Conservation (phyloP, 2,329 filamentous ascomycete genomes). For the Penicillium sp. region DNA sequence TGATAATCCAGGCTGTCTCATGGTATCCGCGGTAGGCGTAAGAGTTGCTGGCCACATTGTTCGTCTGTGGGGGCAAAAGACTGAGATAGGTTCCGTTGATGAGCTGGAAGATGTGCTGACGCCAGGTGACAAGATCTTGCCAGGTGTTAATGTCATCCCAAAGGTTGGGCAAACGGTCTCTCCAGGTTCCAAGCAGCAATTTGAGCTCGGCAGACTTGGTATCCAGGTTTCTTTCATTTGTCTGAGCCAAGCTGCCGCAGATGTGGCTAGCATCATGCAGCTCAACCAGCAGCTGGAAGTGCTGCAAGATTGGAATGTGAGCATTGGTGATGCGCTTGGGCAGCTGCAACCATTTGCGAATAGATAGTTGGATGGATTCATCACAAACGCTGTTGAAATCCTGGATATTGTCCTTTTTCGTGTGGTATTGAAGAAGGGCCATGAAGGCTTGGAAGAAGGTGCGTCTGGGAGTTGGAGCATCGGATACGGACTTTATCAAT, state of each 20-base stretch:
- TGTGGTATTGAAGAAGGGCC: constrained; percentile 89
- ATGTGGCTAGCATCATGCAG: constrained; percentile 97
- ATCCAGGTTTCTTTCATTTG: constrained; percentile 81
- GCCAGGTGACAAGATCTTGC: constrained; percentile 99
- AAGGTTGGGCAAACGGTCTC: constrained; percentile 90
- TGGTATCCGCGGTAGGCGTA: constrained; percentile 97
- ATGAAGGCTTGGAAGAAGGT: constrained; percentile 99
- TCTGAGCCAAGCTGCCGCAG: constrained; percentile 82
- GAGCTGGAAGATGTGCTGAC: constrained; percentile 96
- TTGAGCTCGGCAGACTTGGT: constrained; percentile 95
- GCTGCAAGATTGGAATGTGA: constrained; percentile 90
- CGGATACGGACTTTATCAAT: constrained; percentile 95
- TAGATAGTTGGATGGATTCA: constrained; percentile 94
- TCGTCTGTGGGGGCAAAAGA: constrained; percentile 74
- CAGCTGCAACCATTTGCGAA: constrained; percentile 98
- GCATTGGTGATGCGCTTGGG: constrained; percentile 90
- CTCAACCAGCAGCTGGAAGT: constrained; percentile 97
- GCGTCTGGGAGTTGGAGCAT: constrained; percentile 88
- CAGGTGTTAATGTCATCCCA: constrained; percentile 99
- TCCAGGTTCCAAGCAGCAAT: constrained; percentile 88
- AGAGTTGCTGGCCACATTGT: constrained; percentile 82
- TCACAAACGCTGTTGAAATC: constrained; percentile 92
- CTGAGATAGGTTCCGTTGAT: constrained; percentile 93
- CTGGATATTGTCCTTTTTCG: constrained; percentile 73
- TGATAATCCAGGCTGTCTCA: constrained; percentile 99